A percentile compares a stretch with the other conserved stretches of the same genome.
Conservation (phyloP, 805 yeast genomes). For the Candida parachauliodes region DNA sequence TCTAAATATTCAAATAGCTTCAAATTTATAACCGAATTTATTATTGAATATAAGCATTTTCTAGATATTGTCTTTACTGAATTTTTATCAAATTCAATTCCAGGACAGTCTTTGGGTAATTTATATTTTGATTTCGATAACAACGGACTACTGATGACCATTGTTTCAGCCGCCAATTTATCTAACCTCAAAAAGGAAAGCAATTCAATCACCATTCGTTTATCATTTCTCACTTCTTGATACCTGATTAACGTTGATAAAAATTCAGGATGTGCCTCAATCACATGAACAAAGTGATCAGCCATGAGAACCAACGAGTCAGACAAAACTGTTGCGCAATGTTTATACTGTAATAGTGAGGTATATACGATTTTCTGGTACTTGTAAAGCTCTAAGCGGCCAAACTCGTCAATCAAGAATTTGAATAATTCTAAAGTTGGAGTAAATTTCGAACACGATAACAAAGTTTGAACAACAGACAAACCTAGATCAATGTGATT, state of each 20-base stretch:
- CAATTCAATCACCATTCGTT: constrained; percentile 18
- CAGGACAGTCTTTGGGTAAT: constrained; percentile 9
- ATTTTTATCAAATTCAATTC: constrained; percentile 10
- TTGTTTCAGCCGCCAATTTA: constrained; percentile 21
- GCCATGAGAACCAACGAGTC: constrained; percentile 13
- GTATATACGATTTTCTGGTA: constrained; percentile 28
- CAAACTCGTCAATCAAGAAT: constrained; percentile 24
- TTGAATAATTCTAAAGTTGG: constrained; percentile 24
- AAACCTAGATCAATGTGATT: constrained; percentile 14
- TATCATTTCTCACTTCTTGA: constrained; percentile 19
- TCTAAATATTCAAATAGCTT: constrained; percentile 28
- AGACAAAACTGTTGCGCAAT: constrained; percentile 20
- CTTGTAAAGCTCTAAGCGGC: constrained; percentile 16
- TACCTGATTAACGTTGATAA: constrained; percentile 24
- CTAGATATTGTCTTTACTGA: constrained; percentile 16
- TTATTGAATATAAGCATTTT: constrained; percentile 22
- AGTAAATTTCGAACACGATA: constrained; percentile 13
- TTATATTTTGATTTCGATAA: constrained; percentile 23
- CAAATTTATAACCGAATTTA: constrained; percentile 26
- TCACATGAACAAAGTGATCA: constrained; percentile 20
- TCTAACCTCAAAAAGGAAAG: constrained; percentile 24
- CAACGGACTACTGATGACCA: constrained; percentile 18
- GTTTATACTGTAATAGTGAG: constrained; percentile 20
- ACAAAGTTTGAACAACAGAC: constrained; percentile 10
- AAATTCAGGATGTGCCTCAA: constrained; percentile 30